A percentile compares a stretch with the other conserved stretches of the same genome.
Conservation (phyloP, 306 rosid genomes). For the Senna tora region DNA sequence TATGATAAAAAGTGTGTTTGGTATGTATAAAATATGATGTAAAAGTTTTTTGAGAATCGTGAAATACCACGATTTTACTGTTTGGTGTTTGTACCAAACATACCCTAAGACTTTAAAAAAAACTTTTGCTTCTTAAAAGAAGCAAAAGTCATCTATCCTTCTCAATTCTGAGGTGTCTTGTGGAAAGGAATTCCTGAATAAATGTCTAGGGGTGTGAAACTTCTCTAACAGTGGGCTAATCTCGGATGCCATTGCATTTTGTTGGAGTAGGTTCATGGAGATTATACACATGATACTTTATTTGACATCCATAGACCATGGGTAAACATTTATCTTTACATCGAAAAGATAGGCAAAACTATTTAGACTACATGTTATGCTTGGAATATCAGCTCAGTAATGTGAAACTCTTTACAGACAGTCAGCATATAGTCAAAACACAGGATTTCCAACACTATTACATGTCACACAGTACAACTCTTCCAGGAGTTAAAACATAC, state of each 20-base stretch:
- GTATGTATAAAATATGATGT: too few species aligned
- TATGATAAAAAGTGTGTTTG: too few species aligned
- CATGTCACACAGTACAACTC: constrained; percentile 28
- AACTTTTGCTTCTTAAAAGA: too few species aligned
- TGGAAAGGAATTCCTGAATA: background rate
- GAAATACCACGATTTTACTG: too few species aligned
- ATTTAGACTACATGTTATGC: background rate
- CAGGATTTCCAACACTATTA: constrained; percentile 27
- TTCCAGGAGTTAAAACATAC: constrained; percentile 43
- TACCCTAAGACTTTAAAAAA: too few species aligned
- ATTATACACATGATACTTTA: too few species aligned
- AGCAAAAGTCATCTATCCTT: too few species aligned
- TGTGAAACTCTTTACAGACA: background rate
- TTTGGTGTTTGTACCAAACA: too few species aligned
- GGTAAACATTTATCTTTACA: too few species aligned
- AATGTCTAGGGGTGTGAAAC: background rate
- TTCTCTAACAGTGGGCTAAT: background rate
- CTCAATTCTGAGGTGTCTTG: background rate
- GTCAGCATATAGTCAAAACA: constrained; percentile 19
- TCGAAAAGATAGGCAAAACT: background rate
- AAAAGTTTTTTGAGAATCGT: too few species aligned
- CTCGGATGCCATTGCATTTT: background rate
- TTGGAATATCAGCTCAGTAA: background rate
- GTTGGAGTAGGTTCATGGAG: background rate
- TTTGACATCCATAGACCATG: too few species aligned